Base-by-base conservation (phyloP, 2,329 filamentous ascomycete species). In the Scedosporium dehoogii region DNA sequence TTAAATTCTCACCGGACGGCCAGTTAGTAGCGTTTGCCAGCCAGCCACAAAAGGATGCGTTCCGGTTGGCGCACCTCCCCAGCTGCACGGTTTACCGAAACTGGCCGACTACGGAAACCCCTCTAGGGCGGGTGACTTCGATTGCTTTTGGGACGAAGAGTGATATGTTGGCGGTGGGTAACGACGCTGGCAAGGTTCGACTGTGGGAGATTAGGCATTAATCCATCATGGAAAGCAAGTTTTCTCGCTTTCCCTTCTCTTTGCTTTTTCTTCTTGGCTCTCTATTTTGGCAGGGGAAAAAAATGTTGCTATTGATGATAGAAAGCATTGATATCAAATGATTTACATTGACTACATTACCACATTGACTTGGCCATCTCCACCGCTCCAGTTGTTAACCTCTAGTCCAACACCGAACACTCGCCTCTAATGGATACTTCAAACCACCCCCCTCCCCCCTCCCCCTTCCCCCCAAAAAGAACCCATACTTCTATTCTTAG, bases 71-170 rank as follows among this genome's bases (percentile, higher is more conserved):
- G 38, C 94, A 99, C 74, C 77, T 99, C 67, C 92, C 93, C 0
- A 92, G 85, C 68, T 96, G 92, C 73, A 96, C 92, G 1, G 91
- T 97, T 21, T 99, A 94, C 80, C 86, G 88, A 70, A 99, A 99
- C 75, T 99, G 94, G 94, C 94, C 94, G 25, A 99, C 93, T 61
- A 85, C 86, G 66, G 87, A 89, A 72, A 99, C 94, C 63, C 92
- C 92, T 0, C 75, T 99, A 65, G 94, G 94, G 0, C 82, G 91
- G 64, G 86, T 97, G 67, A 90, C 90, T 2, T 81, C 85, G 1
- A 84, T 92, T 64, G 87, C 89, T 3, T 89, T 91, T 71, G 82
- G 83, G 21, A 79, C 77, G 5, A 79, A 81, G 65, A 89, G 85
- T 64, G 82, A 89, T 68, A 73, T 92, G 69, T 73, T 99, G 66